Base-by-base conservation (phyloP, 1,284 basidiomycete species). In the Retiboletus fuscus region DNA sequence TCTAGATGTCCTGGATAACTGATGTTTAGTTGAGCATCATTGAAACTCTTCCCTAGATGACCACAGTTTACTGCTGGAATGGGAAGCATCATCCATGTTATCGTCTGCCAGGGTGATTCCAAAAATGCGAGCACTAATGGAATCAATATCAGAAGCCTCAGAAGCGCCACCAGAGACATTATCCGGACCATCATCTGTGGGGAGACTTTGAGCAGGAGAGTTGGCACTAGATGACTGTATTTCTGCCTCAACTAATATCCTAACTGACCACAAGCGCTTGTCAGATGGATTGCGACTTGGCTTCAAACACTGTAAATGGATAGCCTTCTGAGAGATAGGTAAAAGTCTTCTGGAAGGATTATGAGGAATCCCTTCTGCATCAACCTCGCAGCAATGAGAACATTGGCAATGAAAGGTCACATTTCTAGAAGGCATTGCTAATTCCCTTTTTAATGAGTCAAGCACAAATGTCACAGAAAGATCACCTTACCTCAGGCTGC, bases 21-120 rank as follows among this genome's bases (percentile, higher is more conserved):
- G 34, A 7, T 39, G 34, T 39, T 1, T 10, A 39, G 6, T 7
- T 39, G 34, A 3, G 34, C 6, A 39, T 8, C 11, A 10, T 7
- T 53, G 49, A 53, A 53, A 53, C 5, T 53, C 49, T 53, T 53
- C 49, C n/a, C 49, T 53, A 28, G 49, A 53, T n/a, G n/a, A 53
- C 49, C 49, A 53, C n/a, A 53, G n/a, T 26, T 53, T n/a, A n/a
- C n/a, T 53, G n/a, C 49, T 53, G 49, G 3, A 28, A 1, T 53
- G n/a, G 6, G n/a, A 8, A n/a, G 13, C 11, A 53, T 26, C n/a
- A 53, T 53, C n/a, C 13, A 53, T 1, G 1, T 28, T 10, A 26
- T 53, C n/a, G 3, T 5, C 49, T 7, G n/a, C n/a, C 5, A 53
- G n/a, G 22, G 49, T 53, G 12, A 53, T 3, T 3, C 49, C 49